Evolutionary conservation across 2,329 filamentous ascomycete genomes (phyloP).

Genomic region (Alternaria metachromatica): DNA sequence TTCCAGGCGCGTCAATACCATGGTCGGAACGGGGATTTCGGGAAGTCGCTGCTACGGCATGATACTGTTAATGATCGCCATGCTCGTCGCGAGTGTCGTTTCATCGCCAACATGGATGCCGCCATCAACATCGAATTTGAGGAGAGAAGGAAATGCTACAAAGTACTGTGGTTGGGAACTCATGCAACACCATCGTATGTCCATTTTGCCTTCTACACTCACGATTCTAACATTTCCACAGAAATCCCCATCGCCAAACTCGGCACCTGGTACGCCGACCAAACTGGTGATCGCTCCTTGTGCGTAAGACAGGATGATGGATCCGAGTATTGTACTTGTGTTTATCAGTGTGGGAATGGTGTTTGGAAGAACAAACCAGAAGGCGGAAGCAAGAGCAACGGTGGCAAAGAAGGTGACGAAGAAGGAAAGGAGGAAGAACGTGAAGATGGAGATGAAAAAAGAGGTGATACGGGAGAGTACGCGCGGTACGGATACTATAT

Average conservation of each 20-base stretch:
- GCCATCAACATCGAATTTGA: neutral
- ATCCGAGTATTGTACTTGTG: constrained; percentile 21
- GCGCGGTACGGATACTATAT: neutral
- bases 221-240: neutral
- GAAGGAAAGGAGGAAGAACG: neutral
- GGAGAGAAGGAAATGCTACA: neutral
- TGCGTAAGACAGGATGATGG: constrained; percentile 8
- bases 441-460: neutral
- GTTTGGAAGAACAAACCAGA: constrained; percentile 15
- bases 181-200: constrained; percentile 14
- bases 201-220: neutral
- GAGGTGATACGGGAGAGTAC: neutral
- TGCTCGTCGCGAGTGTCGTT: neutral
- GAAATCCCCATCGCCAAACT: constrained; percentile 18
- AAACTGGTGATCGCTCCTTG: constrained; percentile 19
- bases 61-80: neutral
- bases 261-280: constrained; percentile 14
- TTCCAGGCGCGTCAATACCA: neutral
- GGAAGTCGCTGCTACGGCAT: neutral
- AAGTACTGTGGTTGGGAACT: constrained; percentile 18
- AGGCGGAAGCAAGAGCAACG: neutral
- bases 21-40: neutral
- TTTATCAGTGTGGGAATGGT: constrained; percentile 27
- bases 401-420: neutral
- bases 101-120: neutral